These are phyloP conservation scores for Xylaria sp. DNA, from an alignment of 2,329 filamentous ascomycete genomes.

Conservation along the genomic window DNA sequence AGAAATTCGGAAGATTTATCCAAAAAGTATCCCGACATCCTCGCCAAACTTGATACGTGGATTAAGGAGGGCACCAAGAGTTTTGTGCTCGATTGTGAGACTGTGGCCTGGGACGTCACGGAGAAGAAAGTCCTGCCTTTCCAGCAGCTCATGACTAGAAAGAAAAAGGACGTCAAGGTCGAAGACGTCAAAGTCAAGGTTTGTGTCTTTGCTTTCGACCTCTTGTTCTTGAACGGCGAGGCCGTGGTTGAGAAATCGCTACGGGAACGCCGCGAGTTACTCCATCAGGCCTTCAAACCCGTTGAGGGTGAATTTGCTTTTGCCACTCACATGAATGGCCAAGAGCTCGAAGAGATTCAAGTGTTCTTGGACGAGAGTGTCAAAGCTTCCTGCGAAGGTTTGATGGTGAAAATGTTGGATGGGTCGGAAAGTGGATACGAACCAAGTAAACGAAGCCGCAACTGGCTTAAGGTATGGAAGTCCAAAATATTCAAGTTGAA, in stretches of 20 bases:
- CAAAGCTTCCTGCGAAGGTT: slow-evolving; percentile 93
- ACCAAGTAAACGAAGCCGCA: slow-evolving; percentile 93
- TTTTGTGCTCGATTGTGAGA: slow-evolving; percentile 98
- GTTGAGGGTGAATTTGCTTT: slow-evolving; percentile 92
- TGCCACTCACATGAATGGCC: slow-evolving; percentile 86
- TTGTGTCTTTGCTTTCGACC: slow-evolving; percentile 95
- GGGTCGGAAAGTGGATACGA: slow-evolving; percentile 93
- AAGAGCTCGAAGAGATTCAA: slow-evolving; percentile 93
- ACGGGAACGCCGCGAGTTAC: slow-evolving; percentile 81
- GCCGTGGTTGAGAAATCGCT: slow-evolving; percentile 88
- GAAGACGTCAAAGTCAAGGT: slow-evolving; percentile 97
- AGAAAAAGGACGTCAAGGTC: slow-evolving; percentile 95
- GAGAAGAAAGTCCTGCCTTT: slow-evolving; percentile 98
- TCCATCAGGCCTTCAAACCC: slow-evolving; percentile 77
- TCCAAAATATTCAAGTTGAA: not conserved
- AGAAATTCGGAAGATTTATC: slow-evolving; percentile 96
- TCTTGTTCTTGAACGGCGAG: slow-evolving; percentile 92
- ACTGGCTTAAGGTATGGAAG: slow-evolving; percentile 87
- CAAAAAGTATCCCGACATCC: slow-evolving; percentile 96
- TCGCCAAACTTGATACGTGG: slow-evolving; percentile 88
- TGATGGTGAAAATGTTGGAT: slow-evolving; percentile 99
- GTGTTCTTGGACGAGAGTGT: slow-evolving; percentile 92
- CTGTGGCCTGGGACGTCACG: slow-evolving; percentile 93
- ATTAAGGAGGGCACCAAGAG: slow-evolving; percentile 90
- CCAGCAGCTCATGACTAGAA: slow-evolving; percentile 97